Evolutionary conservation across 2,329 filamentous ascomycete species (phyloP), one percentile per base, ranked within the genome.

Genomic region (Xylariaceae sp.): DNA sequence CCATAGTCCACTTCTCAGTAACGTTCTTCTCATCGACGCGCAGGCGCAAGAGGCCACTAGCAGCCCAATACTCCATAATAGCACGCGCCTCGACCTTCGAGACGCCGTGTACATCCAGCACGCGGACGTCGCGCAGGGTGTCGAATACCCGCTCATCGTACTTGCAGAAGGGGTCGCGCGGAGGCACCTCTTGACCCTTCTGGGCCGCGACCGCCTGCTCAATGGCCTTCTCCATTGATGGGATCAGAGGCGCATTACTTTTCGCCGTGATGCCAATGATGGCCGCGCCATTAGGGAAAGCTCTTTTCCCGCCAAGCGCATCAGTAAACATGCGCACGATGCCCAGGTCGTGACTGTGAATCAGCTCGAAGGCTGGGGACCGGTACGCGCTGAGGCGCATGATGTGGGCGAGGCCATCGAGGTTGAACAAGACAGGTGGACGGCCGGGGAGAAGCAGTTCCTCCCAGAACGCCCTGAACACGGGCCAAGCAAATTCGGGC

Each of bases 21-120:
- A 97, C 87, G 58, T 81, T 79, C 59, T 77, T 77, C 67, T 92
- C 86, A 65, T 89, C 86, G 43, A 97, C 80, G 39, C 77, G 79
- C 57, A 82, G 78, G 59, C 89, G 83, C 67, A 96, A 70, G 69
- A 96, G 78, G 10, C 93, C 94, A 71, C 91, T 95, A 29, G 84
- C 85, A 4, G 91, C 92, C 80, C 93, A 97, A 75, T 97, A 97
- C 76, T 97, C 92, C 85, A 97, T 87, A 63, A 96, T 77, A 1
- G 85, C 81, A 55, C 87, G 83, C 9, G 90, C 86, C 74, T 97
- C 93, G 2, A 80, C 74, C 73, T 87, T 89, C 64, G 77, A 87
- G 61, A 97, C 66, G 7, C 90, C 88, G 35, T 81, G 79, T 16
- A 96, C 68, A 16, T 82, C 79, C 47, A 86, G 60, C 2, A 85